These are phyloP conservation scores for Sparassis latifolia DNA, from an alignment of 1,284 basidiomycete species.

Conservation along the genomic window DNA sequence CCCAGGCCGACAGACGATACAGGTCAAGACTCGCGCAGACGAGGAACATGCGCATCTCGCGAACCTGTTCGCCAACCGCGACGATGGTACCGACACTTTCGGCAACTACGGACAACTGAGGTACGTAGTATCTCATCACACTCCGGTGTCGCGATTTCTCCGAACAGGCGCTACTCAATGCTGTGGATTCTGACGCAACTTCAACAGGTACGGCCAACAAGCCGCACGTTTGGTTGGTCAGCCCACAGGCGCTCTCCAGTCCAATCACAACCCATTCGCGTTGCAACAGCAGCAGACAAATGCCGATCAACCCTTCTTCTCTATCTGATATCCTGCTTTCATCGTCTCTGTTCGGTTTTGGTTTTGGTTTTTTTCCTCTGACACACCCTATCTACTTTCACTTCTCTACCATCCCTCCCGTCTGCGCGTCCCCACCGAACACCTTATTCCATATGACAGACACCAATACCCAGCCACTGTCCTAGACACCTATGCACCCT, in stretches of 20 bases:
- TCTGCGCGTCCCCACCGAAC: too few species aligned
- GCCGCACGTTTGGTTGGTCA: conserved; percentile 53
- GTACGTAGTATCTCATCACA: conserved; percentile 27
- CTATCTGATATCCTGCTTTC: conserved; percentile 38
- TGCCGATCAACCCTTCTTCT: conserved; percentile 81
- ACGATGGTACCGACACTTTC: conserved; percentile 88
- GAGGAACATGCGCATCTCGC: conserved; percentile 76
- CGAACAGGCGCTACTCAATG: background rate
- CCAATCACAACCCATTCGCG: conserved; percentile 71
- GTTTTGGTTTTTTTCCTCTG: too few species aligned
- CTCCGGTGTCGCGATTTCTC: background rate
- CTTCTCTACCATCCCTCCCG: too few species aligned
- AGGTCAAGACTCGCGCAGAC: conserved; percentile 22
- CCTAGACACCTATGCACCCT: too few species aligned
- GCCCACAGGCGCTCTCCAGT: conserved; percentile 42
- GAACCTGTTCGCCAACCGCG: conserved; percentile 74
- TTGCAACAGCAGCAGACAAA: conserved; percentile 48
- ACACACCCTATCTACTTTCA: too few species aligned
- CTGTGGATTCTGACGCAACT: conserved; percentile 1
- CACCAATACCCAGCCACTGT: too few species aligned
- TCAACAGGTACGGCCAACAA: conserved; percentile 56
- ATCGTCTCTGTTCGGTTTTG: background rate
- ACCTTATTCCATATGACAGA: too few species aligned
- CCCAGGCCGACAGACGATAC: conserved; percentile 19
- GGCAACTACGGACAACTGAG: conserved; percentile 81